phyloP scores from a whole-genome alignment of 306 rosid species.

The Acacia melanoxylon region DNA sequence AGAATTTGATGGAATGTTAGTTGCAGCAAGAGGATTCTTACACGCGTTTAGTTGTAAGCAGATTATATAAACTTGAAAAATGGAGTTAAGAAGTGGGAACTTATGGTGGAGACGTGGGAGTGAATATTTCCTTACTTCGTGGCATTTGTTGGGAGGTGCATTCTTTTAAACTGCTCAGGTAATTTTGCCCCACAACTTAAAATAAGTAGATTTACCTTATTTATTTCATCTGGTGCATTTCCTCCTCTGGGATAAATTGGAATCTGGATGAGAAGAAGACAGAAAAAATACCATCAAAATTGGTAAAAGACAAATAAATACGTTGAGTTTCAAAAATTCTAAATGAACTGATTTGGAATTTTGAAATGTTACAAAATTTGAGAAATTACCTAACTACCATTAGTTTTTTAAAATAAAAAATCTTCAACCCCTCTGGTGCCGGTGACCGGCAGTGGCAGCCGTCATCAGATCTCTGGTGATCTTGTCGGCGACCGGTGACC shows the following conservation, averaged over 20 bases:
- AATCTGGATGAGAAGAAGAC: no score
- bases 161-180: not conserved
- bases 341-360: fast-evolving
- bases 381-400: no score
- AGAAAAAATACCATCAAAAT: no score
- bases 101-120: slow-evolving; percentile 18
- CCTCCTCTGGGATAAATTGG: not conserved
- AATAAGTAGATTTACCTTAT: not conserved
- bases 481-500: no score
- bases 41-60: not conserved
- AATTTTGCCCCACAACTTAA: no score
- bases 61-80: slow-evolving; percentile 1
- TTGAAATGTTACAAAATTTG: no score
- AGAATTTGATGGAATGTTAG: not conserved
- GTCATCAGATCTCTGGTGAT: no score
- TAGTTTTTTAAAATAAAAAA: no score
- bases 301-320: no score
- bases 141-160: not conserved
- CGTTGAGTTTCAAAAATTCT: no score
- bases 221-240: not conserved
- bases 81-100: slow-evolving; percentile 14
- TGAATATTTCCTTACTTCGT: not conserved
- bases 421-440: no score
- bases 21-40: not conserved
- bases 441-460: no score